A percentile compares a stretch with the other conserved stretches of the same genome.
phyloP scores from a whole-genome alignment of 2,329 filamentous ascomycete genomes.

The Colletotrichum melonis region DNA sequence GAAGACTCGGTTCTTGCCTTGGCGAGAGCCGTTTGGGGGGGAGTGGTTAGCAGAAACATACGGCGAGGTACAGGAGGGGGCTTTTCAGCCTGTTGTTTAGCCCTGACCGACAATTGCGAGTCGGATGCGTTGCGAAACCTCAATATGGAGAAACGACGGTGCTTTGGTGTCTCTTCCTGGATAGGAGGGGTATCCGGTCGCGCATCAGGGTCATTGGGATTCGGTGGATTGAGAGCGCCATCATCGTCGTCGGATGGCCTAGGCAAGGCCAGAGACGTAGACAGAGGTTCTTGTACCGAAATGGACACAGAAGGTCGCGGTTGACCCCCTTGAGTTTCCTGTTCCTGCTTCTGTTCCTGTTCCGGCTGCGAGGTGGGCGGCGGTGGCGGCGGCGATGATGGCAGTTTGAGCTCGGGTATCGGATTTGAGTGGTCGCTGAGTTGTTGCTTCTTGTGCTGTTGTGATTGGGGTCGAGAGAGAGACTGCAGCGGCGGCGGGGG shows the following conservation, averaged over 20 bases:
- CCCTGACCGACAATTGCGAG: constrained; percentile 82
- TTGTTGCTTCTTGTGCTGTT: constrained; percentile 16
- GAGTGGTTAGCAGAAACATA: constrained; percentile 50
- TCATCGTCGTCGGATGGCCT: constrained; percentile 9
- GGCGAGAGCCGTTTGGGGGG: not conserved
- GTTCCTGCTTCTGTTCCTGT: not conserved
- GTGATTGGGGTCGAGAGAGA: constrained; percentile 9
- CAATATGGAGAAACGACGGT: constrained; percentile 76
- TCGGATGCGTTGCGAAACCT: constrained; percentile 94
- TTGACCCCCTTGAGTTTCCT: not conserved
- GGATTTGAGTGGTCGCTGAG: constrained; percentile 1
- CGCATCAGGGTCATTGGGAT: constrained; percentile 39
- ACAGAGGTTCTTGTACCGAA: constrained; percentile 6
- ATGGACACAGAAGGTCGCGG: constrained; percentile 14
- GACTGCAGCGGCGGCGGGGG: not conserved
- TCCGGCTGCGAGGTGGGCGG: not conserved
- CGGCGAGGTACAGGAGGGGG: constrained; percentile 69
- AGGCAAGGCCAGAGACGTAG: constrained; percentile 17
- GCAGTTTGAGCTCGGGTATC: not conserved
- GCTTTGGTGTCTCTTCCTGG: constrained; percentile 66
- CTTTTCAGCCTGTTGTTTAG: constrained; percentile 74
- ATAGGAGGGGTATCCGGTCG: constrained; percentile 61
- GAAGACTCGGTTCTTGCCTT: not conserved
- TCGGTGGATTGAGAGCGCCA: constrained; percentile 23
- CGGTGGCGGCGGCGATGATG: not conserved